These are phyloP conservation scores for Wickerhamomyces pijperi DNA, from an alignment of 805 yeast genomes.

Conservation along the genomic window DNA sequence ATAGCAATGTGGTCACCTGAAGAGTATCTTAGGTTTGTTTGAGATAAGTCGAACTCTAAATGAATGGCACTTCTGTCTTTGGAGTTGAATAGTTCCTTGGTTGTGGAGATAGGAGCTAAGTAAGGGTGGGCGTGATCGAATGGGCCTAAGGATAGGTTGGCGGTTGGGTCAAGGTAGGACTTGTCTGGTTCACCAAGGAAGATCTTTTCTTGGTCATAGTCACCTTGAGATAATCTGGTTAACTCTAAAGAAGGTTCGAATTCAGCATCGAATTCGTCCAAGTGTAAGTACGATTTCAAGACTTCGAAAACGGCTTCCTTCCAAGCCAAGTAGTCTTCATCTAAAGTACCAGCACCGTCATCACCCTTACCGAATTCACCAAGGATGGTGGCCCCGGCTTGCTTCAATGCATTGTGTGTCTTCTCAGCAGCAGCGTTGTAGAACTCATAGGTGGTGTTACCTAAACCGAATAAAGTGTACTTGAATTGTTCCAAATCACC, in stretches of 20 bases:
- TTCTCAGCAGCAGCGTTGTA: conserved; percentile 75
- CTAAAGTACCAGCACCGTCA: conserved; percentile 90
- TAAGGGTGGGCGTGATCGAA: conserved; percentile 76
- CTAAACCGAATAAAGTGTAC: conserved; percentile 80
- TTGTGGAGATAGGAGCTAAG: conserved; percentile 49
- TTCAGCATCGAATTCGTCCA: conserved; percentile 69
- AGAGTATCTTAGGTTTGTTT: conserved; percentile 65
- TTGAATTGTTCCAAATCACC: conserved; percentile 46
- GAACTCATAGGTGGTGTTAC: conserved; percentile 89
- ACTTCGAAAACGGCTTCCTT: conserved; percentile 65
- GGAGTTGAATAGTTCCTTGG: conserved; percentile 64
- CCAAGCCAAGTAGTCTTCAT: conserved; percentile 92
- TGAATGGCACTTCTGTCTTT: conserved; percentile 74
- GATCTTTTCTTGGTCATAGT: conserved; percentile 31
- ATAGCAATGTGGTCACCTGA: conserved; percentile 96
- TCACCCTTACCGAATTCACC: conserved; percentile 88
- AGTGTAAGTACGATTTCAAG: conserved; percentile 48
- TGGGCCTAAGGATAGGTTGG: conserved; percentile 47
- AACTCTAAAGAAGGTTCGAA: conserved; percentile 61
- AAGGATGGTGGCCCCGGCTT: conserved; percentile 61
- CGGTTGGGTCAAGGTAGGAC: conserved; percentile 24
- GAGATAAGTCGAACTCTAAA: conserved; percentile 74
- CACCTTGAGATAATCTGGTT: conserved; percentile 25
- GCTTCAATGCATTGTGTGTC: conserved; percentile 35
- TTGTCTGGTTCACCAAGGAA: conserved; percentile 71